Evolutionary conservation across 139 green algal species (phyloP).

Genomic region (Tetradesmus obliquus): DNA sequence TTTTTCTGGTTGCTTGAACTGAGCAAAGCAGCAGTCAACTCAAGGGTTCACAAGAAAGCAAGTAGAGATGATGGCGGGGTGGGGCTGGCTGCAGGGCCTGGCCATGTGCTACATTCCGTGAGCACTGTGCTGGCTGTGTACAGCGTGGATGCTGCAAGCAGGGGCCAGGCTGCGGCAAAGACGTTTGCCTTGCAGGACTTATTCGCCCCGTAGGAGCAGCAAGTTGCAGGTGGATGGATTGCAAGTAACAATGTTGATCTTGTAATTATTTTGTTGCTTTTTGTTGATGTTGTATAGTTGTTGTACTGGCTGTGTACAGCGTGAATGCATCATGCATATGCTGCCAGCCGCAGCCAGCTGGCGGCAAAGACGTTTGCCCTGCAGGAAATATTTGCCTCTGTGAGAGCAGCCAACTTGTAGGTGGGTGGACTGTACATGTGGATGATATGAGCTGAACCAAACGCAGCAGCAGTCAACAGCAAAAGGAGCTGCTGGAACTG

Average conservation of each 20-base stretch:
- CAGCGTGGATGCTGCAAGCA: not conserved
- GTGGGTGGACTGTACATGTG: not conserved
- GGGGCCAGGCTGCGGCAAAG: not conserved
- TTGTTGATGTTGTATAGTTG: not conserved
- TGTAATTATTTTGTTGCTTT: too few relatives aligned
- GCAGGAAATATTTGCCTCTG: slow-evolving; percentile 37
- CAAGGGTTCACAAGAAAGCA: too few relatives aligned
- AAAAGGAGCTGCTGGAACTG: too few relatives aligned
- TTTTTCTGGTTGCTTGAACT: too few relatives aligned
- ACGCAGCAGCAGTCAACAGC: too few relatives aligned
- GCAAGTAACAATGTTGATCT: too few relatives aligned
- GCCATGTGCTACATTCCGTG: slow-evolving; percentile 13
- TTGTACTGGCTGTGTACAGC: slow-evolving; percentile 26
- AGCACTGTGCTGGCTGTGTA: slow-evolving; percentile 37
- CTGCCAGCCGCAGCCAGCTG: not conserved
- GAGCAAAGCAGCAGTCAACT: too few relatives aligned
- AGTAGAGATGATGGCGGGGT: slow-evolving; percentile 24
- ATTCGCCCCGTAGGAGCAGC: slow-evolving; percentile 34
- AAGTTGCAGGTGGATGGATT: slow-evolving; percentile 22
- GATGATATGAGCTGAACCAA: too few relatives aligned
- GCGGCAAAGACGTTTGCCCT: not conserved
- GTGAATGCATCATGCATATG: not conserved
- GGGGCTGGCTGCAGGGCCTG: slow-evolving; percentile 10
- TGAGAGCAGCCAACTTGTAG: slow-evolving; percentile 33
- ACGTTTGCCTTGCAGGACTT: slow-evolving; percentile 22